These are phyloP conservation scores for Suillus ampliporus DNA, from an alignment of 768 basidiomycete genomes.

Conservation along the genomic window DNA sequence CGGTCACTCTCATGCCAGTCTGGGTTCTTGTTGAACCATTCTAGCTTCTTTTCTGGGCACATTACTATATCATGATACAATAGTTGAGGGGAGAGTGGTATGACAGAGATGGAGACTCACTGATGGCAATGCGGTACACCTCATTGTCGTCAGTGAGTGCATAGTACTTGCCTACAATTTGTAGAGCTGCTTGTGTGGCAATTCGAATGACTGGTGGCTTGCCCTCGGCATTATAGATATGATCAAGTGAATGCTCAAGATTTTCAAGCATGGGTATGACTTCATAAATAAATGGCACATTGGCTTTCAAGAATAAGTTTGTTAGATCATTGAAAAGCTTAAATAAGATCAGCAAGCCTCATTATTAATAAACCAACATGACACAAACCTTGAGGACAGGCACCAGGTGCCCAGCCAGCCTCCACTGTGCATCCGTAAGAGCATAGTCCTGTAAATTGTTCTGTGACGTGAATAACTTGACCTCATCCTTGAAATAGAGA, in stretches of 20 bases:
- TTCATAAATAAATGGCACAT: conserved; percentile 21
- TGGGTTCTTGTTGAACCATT: conserved; percentile 23
- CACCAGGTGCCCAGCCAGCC: conserved; percentile 28
- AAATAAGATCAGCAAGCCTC: background rate
- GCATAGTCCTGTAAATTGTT: conserved; percentile 24
- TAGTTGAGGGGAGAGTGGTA: background rate
- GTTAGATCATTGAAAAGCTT: conserved; percentile 33
- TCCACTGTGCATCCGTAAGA: conserved; percentile 31
- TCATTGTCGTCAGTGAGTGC: conserved; percentile 29
- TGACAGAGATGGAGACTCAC: background rate
- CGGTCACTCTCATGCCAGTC: conserved; percentile 17
- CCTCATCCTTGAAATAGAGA: conserved; percentile 26
- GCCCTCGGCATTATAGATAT: conserved; percentile 8
- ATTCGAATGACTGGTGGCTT: conserved; percentile 17
- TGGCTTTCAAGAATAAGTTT: conserved; percentile 29
- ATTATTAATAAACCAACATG: background rate
- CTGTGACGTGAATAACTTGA: conserved; percentile 28
- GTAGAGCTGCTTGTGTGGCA: conserved; percentile 20
- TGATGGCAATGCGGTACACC: conserved; percentile 27
- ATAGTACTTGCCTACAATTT: conserved; percentile 27
- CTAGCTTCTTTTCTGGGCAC: conserved; percentile 29
- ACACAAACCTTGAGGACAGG: conserved; percentile 30
- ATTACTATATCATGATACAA: conserved; percentile 22
- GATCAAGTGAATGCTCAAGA: conserved; percentile 13
- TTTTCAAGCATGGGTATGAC: conserved; percentile 22